These are phyloP conservation scores for Citrus inodora DNA, from an alignment of 345 rosid genomes.

Conservation along the genomic window DNA sequence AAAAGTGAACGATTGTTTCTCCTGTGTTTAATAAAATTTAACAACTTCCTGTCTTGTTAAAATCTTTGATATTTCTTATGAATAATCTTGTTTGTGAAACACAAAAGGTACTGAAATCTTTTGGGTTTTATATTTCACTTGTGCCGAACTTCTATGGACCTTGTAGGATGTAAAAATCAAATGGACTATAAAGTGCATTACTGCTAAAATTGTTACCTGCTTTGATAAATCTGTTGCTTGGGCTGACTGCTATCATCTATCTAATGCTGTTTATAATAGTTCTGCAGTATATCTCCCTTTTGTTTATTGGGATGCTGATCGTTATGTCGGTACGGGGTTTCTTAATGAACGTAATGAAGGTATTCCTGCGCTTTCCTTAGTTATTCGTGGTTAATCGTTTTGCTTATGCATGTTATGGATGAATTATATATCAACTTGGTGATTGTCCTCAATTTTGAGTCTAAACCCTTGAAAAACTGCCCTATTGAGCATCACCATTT, in stretches of 20 bases:
- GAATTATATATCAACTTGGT: neutral
- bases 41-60: neutral
- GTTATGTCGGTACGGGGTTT: constrained; percentile 92
- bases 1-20: neutral
- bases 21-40: neutral
- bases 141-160: neutral
- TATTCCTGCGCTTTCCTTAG: constrained; percentile 17
- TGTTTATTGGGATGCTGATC: constrained; percentile 91
- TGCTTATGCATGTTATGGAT: neutral
- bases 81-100: neutral
- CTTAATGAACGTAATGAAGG: constrained; percentile 93
- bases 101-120: neutral
- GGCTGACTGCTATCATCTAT: constrained; percentile 17
- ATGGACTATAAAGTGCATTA: neutral
- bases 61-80: neutral
- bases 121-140: neutral
- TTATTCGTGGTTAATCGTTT: neutral
- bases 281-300: constrained; percentile 81
- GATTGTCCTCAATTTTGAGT: neutral
- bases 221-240: constrained; percentile 1
- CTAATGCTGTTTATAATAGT: constrained; percentile 22
- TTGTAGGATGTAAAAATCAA: neutral
- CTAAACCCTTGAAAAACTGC: neutral
- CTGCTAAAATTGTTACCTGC: neutral
- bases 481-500: neutral